A percentile compares a stretch with the other conserved stretches of the same genome.
Evolutionary conservation across 1,284 basidiomycete genomes (phyloP).

Genomic region (Apiotrichum montevideense): DNA sequence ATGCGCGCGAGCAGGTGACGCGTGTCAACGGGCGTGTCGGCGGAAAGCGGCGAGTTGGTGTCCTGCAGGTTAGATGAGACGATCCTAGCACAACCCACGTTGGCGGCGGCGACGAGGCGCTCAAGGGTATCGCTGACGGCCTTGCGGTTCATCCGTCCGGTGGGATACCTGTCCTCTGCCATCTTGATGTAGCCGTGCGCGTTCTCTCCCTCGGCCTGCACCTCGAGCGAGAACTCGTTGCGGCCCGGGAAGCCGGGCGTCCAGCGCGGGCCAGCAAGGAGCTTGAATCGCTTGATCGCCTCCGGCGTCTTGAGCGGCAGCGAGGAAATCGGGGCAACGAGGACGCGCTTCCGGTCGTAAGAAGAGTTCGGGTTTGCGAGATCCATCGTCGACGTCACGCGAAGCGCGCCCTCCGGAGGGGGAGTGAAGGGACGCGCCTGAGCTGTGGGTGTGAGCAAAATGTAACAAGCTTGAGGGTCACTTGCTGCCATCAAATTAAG

Average conservation of each 20-base stretch:
- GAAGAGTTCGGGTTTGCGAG: slow-evolving; percentile 64
- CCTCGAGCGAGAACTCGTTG: slow-evolving; percentile 13
- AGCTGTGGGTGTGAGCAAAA: slow-evolving; percentile 48
- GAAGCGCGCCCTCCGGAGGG: slow-evolving; percentile 53
- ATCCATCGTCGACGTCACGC: slow-evolving; percentile 69
- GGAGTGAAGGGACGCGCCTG: slow-evolving; percentile 69
- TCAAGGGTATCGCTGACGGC: slow-evolving; percentile 76
- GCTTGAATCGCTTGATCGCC: slow-evolving; percentile 69
- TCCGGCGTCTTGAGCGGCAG: slow-evolving; percentile 59
- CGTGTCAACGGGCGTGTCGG: slow-evolving; percentile 65
- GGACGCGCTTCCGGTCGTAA: slow-evolving; percentile 58
- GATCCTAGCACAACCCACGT: slow-evolving; percentile 51
- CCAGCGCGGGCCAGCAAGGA: slow-evolving; percentile 79
- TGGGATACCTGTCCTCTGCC: slow-evolving; percentile 71
- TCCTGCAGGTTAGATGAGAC: slow-evolving; percentile 46
- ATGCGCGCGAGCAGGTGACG: slow-evolving; percentile 66
- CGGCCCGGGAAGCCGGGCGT: slow-evolving; percentile 58
- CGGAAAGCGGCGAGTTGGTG: slow-evolving; percentile 52
- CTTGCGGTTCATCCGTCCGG: slow-evolving; percentile 73
- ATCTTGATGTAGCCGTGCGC: slow-evolving; percentile 77
- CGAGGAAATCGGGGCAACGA: slow-evolving; percentile 64
- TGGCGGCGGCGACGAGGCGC: slow-evolving; percentile 63
- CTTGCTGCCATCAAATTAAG: too few species aligned
- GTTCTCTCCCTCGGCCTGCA: slow-evolving; percentile 47
- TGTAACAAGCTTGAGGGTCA: not conserved